A percentile compares a stretch with the other conserved stretches of the same genome.
Evolutionary conservation across 805 yeast species (phyloP).

Genomic region (Hanseniaspora lachancei): DNA sequence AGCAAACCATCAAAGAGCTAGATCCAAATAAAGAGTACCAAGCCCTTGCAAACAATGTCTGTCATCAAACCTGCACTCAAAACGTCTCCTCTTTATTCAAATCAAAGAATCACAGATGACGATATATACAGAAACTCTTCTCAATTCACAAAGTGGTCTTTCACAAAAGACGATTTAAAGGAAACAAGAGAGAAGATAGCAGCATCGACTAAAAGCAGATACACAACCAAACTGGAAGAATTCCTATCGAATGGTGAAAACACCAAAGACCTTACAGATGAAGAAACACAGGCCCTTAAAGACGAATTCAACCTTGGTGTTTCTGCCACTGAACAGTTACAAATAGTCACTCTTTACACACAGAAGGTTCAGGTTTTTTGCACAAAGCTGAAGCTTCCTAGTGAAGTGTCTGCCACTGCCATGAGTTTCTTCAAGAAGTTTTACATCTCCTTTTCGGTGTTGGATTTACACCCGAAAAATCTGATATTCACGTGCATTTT

Average conservation of each 20-base stretch:
- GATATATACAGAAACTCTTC: slow-evolving; percentile 79
- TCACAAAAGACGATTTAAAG: slow-evolving; percentile 43
- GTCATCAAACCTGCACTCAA: background rate
- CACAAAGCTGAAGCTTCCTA: slow-evolving; percentile 63
- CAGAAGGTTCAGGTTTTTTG: slow-evolving; percentile 60
- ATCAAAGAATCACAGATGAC: slow-evolving; percentile 49
- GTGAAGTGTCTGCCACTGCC: slow-evolving; percentile 82
- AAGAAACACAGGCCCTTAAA: slow-evolving; percentile 23
- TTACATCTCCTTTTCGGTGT: slow-evolving; percentile 63
- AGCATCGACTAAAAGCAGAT: slow-evolving; percentile 35
- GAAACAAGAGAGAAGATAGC: slow-evolving; percentile 39
- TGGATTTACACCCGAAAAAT: slow-evolving; percentile 79
- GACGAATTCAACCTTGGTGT: slow-evolving; percentile 32
- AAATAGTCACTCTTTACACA: slow-evolving; percentile 57
- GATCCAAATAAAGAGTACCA: slow-evolving; percentile 15
- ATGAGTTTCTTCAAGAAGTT: slow-evolving; percentile 69
- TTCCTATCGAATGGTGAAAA: slow-evolving; percentile 20
- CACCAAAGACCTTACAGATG: slow-evolving; percentile 22
- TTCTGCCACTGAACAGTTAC: slow-evolving; percentile 54
- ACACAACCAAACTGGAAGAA: slow-evolving; percentile 26
- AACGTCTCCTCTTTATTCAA: slow-evolving; percentile 1
- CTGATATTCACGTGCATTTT: slow-evolving; percentile 73
- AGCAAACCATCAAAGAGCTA: background rate
- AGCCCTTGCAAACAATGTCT: background rate
- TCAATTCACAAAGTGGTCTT: slow-evolving; percentile 81